Conservation (phyloP, 768 basidiomycete genomes). For the Gloeopeniophorella convolvens region DNA sequence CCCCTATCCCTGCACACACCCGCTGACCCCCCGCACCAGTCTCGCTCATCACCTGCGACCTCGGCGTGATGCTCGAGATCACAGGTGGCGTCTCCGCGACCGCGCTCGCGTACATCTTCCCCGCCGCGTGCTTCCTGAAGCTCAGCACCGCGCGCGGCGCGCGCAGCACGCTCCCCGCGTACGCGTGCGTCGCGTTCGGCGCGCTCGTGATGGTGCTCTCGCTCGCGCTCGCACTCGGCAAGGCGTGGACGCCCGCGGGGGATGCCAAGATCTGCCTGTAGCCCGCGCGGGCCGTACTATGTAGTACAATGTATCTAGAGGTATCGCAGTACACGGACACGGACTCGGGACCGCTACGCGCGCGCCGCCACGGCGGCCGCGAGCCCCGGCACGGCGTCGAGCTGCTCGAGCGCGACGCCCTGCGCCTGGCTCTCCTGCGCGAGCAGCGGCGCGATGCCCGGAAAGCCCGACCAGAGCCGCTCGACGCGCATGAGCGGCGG, state of each 20-base stretch:
- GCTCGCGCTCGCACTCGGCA: constrained; percentile 66
- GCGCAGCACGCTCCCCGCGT: constrained; percentile 64
- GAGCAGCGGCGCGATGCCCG: constrained; percentile 64
- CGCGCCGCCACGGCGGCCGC: constrained; percentile 1
- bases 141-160: constrained; percentile 61
- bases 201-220: constrained; percentile 70
- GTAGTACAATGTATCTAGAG: constrained; percentile 13
- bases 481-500: constrained; percentile 56
- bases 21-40: constrained; percentile 41
- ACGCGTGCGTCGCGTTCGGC: constrained; percentile 69
- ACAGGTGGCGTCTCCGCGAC: constrained; percentile 96
- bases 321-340: constrained; percentile 8
- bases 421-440: constrained; percentile 61
- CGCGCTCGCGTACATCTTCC: constrained; percentile 88
- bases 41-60: constrained; percentile 87
- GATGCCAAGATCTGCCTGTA: constrained; percentile 67
- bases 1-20: not conserved
- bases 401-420: constrained; percentile 57
- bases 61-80: constrained; percentile 97
- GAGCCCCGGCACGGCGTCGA: constrained; percentile 34
- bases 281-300: constrained; percentile 11
- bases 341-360: no score
- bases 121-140: constrained; percentile 80
- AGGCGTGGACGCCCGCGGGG: constrained; percentile 71
- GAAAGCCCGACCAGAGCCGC: constrained; percentile 59